Evolutionary conservation across 1,284 basidiomycete genomes (phyloP).

Genomic region (Lentinula novae-zelandiae): DNA sequence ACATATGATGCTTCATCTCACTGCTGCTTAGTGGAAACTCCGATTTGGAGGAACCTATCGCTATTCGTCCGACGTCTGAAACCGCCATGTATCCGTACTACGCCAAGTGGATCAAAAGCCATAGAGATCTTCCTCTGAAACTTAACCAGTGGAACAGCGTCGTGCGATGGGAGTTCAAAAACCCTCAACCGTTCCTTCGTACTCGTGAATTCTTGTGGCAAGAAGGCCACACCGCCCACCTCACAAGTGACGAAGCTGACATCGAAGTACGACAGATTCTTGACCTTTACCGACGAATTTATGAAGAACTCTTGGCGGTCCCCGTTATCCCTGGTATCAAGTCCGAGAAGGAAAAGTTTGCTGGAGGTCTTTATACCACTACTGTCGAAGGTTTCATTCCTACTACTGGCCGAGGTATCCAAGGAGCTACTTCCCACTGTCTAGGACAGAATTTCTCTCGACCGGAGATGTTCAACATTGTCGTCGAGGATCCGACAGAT

Average conservation of each 20-base stretch:
- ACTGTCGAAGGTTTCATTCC: constrained; percentile 98
- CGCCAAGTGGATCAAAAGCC: constrained; percentile 97
- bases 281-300: constrained; percentile 94
- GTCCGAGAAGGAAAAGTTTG: constrained; percentile 99
- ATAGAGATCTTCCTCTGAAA: constrained; percentile 96
- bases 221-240: constrained; percentile 96
- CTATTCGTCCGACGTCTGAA: constrained; percentile 47
- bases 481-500: constrained; percentile 90
- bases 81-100: constrained; percentile 55
- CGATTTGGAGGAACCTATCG: constrained; percentile 96
- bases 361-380: constrained; percentile 96
- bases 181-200: constrained; percentile 98
- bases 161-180: constrained; percentile 99
- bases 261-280: constrained; percentile 92
- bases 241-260: constrained; percentile 88
- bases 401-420: constrained; percentile 95
- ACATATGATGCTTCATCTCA: neutral
- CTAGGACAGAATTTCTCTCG: constrained; percentile 98
- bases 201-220: constrained; percentile 99
- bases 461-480: constrained; percentile 96
- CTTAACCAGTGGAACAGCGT: constrained; percentile 99
- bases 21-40: constrained; percentile 67
- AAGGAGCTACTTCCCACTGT: constrained; percentile 97
- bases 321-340: constrained; percentile 97
- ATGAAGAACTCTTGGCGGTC: constrained; percentile 95